phyloP scores from a whole-genome alignment of 306 rosid species.

The Gleditsia sinensis region DNA sequence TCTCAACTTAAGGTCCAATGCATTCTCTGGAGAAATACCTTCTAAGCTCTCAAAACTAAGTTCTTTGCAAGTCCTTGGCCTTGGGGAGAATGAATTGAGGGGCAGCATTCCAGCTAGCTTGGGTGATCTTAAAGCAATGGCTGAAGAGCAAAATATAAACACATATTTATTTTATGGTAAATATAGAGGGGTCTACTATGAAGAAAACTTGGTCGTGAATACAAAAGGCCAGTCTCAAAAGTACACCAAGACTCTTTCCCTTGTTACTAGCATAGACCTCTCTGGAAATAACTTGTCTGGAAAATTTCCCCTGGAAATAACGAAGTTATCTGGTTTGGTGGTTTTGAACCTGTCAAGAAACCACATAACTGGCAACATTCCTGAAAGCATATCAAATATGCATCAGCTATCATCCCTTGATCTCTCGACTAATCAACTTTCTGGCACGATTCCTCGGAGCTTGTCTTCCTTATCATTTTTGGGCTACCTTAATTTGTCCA shows the following conservation, averaged over 20 bases:
- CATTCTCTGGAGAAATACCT: constrained; percentile 43
- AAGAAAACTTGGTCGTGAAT: constrained; percentile 35
- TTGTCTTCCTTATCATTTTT: constrained; percentile 42
- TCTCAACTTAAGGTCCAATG: constrained; percentile 48
- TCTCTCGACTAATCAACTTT: constrained; percentile 45
- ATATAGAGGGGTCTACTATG: constrained; percentile 1
- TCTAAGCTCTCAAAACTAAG: constrained; percentile 33
- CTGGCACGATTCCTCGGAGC: constrained; percentile 45
- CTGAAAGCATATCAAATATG: constrained; percentile 38
- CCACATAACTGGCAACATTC: constrained; percentile 44
- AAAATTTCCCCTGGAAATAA: constrained; percentile 42
- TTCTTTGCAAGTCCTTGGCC: constrained; percentile 50
- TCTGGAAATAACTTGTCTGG: constrained; percentile 50
- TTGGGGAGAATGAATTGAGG: constrained; percentile 41
- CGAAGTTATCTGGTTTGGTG: constrained; percentile 44
- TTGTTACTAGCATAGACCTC: constrained; percentile 50
- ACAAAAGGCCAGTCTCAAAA: background rate
- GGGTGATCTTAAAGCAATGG: constrained; percentile 36
- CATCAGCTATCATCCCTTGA: constrained; percentile 45
- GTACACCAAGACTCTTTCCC: constrained; percentile 43
- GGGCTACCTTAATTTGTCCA: constrained; percentile 44
- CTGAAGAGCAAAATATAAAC: background rate
- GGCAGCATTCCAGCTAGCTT: constrained; percentile 47
- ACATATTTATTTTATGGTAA: background rate
- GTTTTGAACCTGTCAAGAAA: constrained; percentile 47